Evolutionary conservation across 2,329 filamentous ascomycete species (phyloP), one percentile per base, ranked within the genome.

Genomic region (Penicillium sclerotigenum): DNA sequence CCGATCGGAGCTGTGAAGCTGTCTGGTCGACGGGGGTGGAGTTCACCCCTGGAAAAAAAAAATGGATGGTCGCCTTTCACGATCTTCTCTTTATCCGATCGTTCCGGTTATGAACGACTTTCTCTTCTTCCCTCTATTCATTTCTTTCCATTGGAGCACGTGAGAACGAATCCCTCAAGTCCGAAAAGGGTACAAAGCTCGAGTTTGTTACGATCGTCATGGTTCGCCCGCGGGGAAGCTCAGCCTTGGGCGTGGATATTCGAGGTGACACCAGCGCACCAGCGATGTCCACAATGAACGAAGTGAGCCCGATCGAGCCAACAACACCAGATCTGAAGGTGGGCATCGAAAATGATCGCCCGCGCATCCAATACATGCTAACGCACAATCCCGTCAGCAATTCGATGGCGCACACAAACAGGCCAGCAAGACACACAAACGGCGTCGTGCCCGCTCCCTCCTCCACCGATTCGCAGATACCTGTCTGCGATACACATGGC

Each of bases 401-500:
- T 59, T 68, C 38, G 61, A 69, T 49, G 41, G 62, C 18, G 16
- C 61, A 26, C 68, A 72, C 22, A 74, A 73, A 54, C 54, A 64
- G 43, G 33, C 59, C 31, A 46, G 37, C 26, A 74, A 75, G 62
- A 57, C 71, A 36, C 75, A 72, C 16, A 79, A 79, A 63, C 72
- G 77, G 45, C 74, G 77, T 56, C 77, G 75, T 60, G 71, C 66
- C 33, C 74, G 76, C 45, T 77, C 75, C 11, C 60, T 70, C 38
- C 69, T 79, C 52, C 74, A 76, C 41, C 74, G 76, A 53, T 79
- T 73, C 65, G 77, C 75, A 56, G 68, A 73, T 48, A 59, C 66
- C 26, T 75, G 74, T 45, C 62, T 77, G 47, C 75, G 73, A 54
- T 82, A 86, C 68, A 87, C 84, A 28, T 87, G 84, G 84, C 70